Percentiles rank a stretch among this genome's conserved stretches.
These are phyloP conservation scores for Spinacia oleracea DNA, from an alignment of 179 eudicot species.

Conservation along the genomic window DNA sequence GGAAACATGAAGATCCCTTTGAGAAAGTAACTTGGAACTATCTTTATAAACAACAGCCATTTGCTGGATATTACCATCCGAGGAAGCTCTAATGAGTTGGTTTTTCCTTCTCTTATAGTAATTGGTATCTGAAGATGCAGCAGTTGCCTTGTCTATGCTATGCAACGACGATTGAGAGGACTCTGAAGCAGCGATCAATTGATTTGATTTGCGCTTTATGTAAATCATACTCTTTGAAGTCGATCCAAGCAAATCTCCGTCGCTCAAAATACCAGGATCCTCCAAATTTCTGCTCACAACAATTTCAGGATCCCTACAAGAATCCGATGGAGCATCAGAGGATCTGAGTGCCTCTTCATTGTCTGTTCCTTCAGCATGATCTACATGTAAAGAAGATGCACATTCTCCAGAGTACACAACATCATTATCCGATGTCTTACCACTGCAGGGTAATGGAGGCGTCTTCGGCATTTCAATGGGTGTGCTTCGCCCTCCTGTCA, in stretches of 20 bases:
- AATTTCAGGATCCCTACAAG: conserved; percentile 39
- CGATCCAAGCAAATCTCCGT: conserved; percentile 39
- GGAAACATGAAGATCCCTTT: conserved; percentile 28
- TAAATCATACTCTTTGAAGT: conserved; percentile 45
- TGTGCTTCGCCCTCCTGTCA: conserved; percentile 34
- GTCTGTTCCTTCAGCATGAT: conserved; percentile 33
- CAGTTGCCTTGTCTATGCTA: conserved; percentile 33
- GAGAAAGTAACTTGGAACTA: conserved; percentile 30
- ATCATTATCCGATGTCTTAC: conserved; percentile 33
- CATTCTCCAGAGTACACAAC: conserved; percentile 27
- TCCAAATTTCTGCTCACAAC: conserved; percentile 33
- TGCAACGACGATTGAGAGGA: conserved; percentile 41
- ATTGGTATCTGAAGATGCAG: conserved; percentile 46
- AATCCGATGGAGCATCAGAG: conserved; percentile 32
- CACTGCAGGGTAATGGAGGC: conserved; percentile 41
- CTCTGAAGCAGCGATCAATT: conserved; percentile 68
- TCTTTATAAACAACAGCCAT: conserved; percentile 30
- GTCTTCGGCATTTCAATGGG: conserved; percentile 50
- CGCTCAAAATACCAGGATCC: conserved; percentile 43
- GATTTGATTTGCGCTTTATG: conserved; percentile 74
- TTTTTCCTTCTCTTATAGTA: conserved; percentile 75
- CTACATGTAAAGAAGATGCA: conserved; percentile 35
- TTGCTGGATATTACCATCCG: conserved; percentile 42
- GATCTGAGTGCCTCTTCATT: conserved; percentile 30
- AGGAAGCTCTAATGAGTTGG: conserved; percentile 79